Percentiles rank a stretch among this genome's conserved stretches.
Evolutionary conservation across 345 rosid species (phyloP).

Genomic region (Gossypioides kirkii): DNA sequence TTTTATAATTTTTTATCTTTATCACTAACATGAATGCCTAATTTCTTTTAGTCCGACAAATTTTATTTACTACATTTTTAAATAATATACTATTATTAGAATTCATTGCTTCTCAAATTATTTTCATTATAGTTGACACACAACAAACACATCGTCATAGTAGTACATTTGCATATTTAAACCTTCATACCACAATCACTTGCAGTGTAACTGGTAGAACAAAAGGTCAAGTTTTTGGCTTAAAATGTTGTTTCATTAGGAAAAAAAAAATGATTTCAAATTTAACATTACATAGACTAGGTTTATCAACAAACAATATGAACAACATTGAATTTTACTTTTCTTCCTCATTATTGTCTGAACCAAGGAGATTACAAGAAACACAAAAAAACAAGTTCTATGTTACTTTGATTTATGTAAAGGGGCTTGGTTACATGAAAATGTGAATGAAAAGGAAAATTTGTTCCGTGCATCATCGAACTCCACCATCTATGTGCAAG

Average conservation of each 20-base stretch:
- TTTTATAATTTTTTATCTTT: no score
- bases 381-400: background rate
- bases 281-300: background rate
- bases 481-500: background rate
- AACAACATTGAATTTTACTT: background rate
- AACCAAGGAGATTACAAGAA: background rate
- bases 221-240: background rate
- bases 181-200: background rate
- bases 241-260: background rate
- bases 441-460: background rate
- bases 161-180: background rate
- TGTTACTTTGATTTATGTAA: background rate
- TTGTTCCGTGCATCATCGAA: background rate
- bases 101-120: no score
- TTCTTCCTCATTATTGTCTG: background rate
- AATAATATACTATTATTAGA: no score
- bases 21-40: no score
- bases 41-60: no score
- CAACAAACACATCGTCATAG: background rate
- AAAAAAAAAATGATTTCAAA: background rate
- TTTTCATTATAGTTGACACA: background rate
- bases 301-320: no score
- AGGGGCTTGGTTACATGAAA: background rate
- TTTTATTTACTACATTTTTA: no score
- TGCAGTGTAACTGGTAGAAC: background rate